A percentile compares a stretch with the other conserved stretches of the same genome.
These are phyloP conservation scores for Carex parvula DNA, from an alignment of 176 grass and related monocot species.

Conservation along the genomic window DNA sequence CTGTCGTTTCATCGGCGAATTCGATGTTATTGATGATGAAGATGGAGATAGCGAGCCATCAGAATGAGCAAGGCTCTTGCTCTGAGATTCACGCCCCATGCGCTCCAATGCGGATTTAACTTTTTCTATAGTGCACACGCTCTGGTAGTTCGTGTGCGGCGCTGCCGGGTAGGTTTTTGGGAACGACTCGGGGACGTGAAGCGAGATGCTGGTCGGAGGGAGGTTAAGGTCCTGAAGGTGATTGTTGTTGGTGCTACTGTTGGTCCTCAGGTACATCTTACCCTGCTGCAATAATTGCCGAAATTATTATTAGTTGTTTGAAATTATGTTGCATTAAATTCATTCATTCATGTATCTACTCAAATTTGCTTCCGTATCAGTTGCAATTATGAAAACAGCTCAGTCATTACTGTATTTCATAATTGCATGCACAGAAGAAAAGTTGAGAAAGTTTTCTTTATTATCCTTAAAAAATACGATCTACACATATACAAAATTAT, in stretches of 20 bases:
- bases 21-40: constrained; percentile 59
- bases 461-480: not conserved
- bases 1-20: constrained; percentile 34
- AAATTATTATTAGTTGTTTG: constrained; percentile 6
- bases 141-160: constrained; percentile 45
- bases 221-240: constrained; percentile 36
- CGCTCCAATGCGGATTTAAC: constrained; percentile 26
- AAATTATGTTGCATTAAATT: not conserved
- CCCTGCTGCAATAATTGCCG: constrained; percentile 36
- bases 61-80: constrained; percentile 16
- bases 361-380: not conserved
- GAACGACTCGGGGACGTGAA: not conserved
- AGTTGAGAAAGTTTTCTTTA: not conserved
- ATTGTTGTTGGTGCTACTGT: constrained; percentile 29
- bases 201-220: not conserved
- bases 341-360: not conserved
- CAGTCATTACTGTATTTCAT: constrained; percentile 5
- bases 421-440: constrained; percentile 1
- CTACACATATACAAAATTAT: not conserved
- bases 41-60: constrained; percentile 50
- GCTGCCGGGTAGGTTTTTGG: not conserved
- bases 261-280: constrained; percentile 43
- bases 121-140: constrained; percentile 54
- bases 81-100: constrained; percentile 43
- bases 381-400: constrained; percentile 19